phyloP scores from a whole-genome alignment of 2,329 filamentous ascomycete species.

The Neofusicoccum parvum region DNA sequence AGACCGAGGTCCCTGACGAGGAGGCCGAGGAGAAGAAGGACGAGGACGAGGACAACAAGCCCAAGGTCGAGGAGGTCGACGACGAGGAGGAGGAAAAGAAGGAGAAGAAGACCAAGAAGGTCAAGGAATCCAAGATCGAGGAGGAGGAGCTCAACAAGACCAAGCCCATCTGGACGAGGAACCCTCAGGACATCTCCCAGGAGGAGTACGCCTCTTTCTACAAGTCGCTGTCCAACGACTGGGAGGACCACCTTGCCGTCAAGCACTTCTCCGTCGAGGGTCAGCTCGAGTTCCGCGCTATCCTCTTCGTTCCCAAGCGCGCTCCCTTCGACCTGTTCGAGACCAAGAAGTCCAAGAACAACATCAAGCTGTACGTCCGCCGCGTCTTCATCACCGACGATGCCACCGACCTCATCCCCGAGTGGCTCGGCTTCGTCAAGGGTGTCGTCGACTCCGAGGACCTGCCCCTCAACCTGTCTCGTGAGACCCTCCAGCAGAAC shows the following conservation, averaged over 20 bases:
- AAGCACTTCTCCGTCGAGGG: conserved; percentile 99
- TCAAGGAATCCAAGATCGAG: conserved; percentile 98
- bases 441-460: conserved; percentile 99
- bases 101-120: conserved; percentile 97
- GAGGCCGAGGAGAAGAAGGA: conserved; percentile 75
- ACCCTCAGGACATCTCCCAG: conserved; percentile 89
- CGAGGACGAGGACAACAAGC: conserved; percentile 88
- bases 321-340: conserved; percentile 99
- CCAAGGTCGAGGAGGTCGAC: conserved; percentile 90
- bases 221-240: conserved; percentile 99
- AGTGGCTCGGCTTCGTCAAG: conserved; percentile 99
- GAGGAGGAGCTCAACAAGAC: conserved; percentile 99
- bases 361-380: conserved; percentile 99
- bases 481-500: conserved; percentile 99
- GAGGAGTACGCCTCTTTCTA: conserved; percentile 99
- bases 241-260: conserved; percentile 98
- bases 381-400: conserved; percentile 99
- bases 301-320: conserved; percentile 99
- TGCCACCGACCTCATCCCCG: conserved; percentile 96
- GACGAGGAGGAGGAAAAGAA: conserved; percentile 85
- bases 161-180: conserved; percentile 99
- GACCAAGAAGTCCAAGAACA: conserved; percentile 99
- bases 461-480: conserved; percentile 97
- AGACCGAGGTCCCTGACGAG: conserved; percentile 98
- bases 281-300: conserved; percentile 99